phyloP scores from a whole-genome alignment of 768 basidiomycete species.

The Rhizopogon vesiculosus region DNA sequence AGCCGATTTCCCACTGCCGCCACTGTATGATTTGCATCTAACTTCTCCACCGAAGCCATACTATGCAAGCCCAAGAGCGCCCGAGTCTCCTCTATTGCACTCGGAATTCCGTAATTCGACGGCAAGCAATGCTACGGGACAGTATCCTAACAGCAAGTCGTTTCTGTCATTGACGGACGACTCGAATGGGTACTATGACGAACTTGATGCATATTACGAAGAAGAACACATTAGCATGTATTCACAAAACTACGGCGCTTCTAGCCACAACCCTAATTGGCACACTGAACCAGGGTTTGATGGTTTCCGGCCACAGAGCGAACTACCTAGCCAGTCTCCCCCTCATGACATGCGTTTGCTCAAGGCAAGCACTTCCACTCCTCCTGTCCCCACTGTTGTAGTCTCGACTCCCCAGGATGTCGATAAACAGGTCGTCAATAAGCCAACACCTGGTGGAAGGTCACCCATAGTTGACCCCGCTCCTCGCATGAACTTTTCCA shows the following conservation, averaged over 20 bases:
- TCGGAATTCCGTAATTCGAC: conserved; percentile 41
- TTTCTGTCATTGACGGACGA: conserved; percentile 26
- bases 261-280: not conserved
- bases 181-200: conserved; percentile 29
- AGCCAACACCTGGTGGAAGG: conserved; percentile 23
- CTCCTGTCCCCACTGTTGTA: conserved; percentile 48
- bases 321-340: not conserved
- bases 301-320: not conserved
- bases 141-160: conserved; percentile 17
- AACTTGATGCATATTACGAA: conserved; percentile 37
- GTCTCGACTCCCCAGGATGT: conserved; percentile 42
- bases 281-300: not conserved
- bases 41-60: conserved; percentile 9
- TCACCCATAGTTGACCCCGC: conserved; percentile 39
- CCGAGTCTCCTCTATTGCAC: conserved; percentile 45
- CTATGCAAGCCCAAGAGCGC: conserved; percentile 14
- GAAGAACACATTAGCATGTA: conserved; percentile 4
- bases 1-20: conserved; percentile 5
- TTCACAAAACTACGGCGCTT: not conserved
- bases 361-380: conserved; percentile 2
- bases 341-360: not conserved
- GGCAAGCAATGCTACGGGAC: conserved; percentile 18
- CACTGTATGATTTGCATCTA: not conserved
- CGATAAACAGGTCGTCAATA: not conserved
- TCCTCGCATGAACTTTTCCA: conserved; percentile 55